Evolutionary conservation across 176 grass and related monocot species (phyloP).

Genomic region (Leersia perrieri): DNA sequence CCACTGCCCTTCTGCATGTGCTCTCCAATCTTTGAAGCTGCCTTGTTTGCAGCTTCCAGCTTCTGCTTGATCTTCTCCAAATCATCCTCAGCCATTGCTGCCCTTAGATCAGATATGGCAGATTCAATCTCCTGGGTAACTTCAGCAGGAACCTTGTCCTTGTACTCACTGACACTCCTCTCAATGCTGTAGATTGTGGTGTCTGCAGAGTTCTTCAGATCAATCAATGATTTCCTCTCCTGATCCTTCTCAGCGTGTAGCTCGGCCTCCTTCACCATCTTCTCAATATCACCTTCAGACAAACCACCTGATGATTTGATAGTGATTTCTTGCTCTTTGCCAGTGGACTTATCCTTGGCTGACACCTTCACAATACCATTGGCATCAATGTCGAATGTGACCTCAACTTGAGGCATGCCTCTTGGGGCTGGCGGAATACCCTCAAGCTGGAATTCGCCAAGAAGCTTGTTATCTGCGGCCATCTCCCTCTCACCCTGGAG

Average conservation of each 20-base stretch:
- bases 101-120: slow-evolving; percentile 74
- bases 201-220: slow-evolving; percentile 82
- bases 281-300: slow-evolving; percentile 82
- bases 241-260: slow-evolving; percentile 87
- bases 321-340: slow-evolving; percentile 94
- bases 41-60: slow-evolving; percentile 87
- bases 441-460: slow-evolving; percentile 92
- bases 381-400: slow-evolving; percentile 91
- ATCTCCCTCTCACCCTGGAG: slow-evolving; percentile 99
- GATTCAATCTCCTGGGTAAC: slow-evolving; percentile 63
- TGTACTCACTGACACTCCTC: slow-evolving; percentile 92
- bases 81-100: slow-evolving; percentile 64
- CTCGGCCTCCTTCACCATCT: slow-evolving; percentile 96
- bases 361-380: slow-evolving; percentile 99
- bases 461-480: slow-evolving; percentile 87
- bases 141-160: slow-evolving; percentile 81
- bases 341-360: slow-evolving; percentile 78
- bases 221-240: slow-evolving; percentile 80
- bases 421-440: slow-evolving; percentile 91
- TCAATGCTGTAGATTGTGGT: slow-evolving; percentile 91
- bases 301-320: slow-evolving; percentile 95
- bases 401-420: slow-evolving; percentile 89
- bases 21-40: slow-evolving; percentile 88
- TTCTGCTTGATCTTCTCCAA: slow-evolving; percentile 97
- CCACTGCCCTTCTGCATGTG: slow-evolving; percentile 74